Percentiles rank a stretch among this genome's conserved stretches.
Evolutionary conservation across 2,329 filamentous ascomycete species (phyloP).

Genomic region (Aspergillus pseudoglaucus): DNA sequence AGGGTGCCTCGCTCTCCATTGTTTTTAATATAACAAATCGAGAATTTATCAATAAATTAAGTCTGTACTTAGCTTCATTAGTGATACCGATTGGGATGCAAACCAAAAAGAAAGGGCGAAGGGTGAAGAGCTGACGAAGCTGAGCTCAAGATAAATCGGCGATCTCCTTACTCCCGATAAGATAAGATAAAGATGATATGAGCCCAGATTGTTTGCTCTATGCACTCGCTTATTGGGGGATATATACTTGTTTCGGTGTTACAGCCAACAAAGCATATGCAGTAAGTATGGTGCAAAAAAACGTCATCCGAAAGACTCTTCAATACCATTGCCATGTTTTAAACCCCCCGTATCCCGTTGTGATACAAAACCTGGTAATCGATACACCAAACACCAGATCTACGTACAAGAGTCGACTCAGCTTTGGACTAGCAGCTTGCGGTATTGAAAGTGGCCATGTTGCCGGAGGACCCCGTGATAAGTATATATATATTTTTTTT

Average conservation of each 20-base stretch:
- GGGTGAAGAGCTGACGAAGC: background rate
- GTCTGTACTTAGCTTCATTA: background rate
- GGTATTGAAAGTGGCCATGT: too few relatives aligned
- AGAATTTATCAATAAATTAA: background rate
- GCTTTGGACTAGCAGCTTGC: too few relatives aligned
- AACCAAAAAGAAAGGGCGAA: background rate
- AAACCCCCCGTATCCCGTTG: too few relatives aligned
- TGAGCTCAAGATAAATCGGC: background rate
- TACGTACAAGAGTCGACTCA: too few relatives aligned
- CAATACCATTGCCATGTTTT: too few relatives aligned
- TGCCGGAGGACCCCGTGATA: too few relatives aligned
- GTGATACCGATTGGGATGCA: background rate
- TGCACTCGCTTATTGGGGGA: constrained; percentile 31
- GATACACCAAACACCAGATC: too few relatives aligned
- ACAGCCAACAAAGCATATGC: background rate
- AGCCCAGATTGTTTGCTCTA: background rate
- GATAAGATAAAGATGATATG: background rate
- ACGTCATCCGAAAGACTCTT: too few relatives aligned
- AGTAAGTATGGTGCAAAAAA: background rate
- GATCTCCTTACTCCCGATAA: background rate
- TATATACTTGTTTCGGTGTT: constrained; percentile 29
- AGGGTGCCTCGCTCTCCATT: constrained; percentile 30
- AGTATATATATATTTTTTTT: too few relatives aligned
- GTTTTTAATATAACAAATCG: background rate
- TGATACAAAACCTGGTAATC: too few relatives aligned